Base-by-base conservation (phyloP, 768 basidiomycete genomes). In the Mycena pura region DNA sequence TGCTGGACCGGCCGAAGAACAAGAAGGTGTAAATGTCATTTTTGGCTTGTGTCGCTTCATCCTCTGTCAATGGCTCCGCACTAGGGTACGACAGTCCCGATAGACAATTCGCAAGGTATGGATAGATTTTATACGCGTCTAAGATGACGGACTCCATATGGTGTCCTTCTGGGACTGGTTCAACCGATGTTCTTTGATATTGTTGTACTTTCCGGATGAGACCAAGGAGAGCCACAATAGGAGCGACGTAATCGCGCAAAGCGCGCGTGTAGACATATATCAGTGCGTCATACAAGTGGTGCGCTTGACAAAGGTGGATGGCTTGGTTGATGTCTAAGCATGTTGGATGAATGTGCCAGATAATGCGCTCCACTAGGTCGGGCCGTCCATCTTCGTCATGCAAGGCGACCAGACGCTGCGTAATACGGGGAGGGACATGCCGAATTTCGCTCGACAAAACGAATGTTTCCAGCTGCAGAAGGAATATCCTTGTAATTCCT, bases 291-390 rank as follows among this genome's bases (percentile, higher is more conserved):
- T 94, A 97, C 5, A 99, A 85, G 25, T 83, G 83, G 69, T 95
- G 84, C 57, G 76, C 82, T 73, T 94, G 90, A 69, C 97, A 99
- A 5, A 99, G 81, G 24, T 74, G 82, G 65, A 98, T 91, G 5
- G 91, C 90, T 76, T 98, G 96, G 69, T 98, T 92, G 75, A 98
- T 88, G 70, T 99, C 97, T 60, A 99, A 77, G 67, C 89, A 93
- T 2, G 85, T 77, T 1, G 96, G 95, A 67, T 97, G 93, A 65
- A 98, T 93, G 71, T 96, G 93, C 95, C 95, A 98, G 54, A 99
- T 96, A 57, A 98, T 80, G 28, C 86, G 85, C 73, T 99, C 96
- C 1, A 91, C 92, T 3, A 87, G 80, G 47, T 92, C 91, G 8
- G 89, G 86, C 32, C 88, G 84, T 13, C 79, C 80, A 41, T 86